Conservation (phyloP, 371 early-diverging fungal genomes). For the Coemansia sp. region DNA sequence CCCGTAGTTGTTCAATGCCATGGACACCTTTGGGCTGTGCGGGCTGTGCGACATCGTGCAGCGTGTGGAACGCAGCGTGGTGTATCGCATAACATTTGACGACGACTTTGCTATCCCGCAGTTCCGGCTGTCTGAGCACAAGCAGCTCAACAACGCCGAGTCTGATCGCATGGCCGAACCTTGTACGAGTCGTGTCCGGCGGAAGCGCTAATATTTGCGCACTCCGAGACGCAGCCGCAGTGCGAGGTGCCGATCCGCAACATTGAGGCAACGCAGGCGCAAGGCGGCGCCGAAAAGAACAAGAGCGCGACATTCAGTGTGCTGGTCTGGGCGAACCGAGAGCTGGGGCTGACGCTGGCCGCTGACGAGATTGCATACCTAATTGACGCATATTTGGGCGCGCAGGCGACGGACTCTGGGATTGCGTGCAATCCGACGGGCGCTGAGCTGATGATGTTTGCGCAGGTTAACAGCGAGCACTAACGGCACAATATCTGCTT, state of each 20-base stretch:
- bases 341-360: conserved; percentile 90
- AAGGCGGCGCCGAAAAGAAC: not conserved
- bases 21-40: conserved; percentile 90
- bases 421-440: conserved; percentile 90
- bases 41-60: conserved; percentile 70
- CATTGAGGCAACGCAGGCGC: conserved; percentile 55
- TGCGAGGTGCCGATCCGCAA: conserved; percentile 79
- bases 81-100: conserved; percentile 56
- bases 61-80: no score
- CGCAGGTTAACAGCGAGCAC: conserved; percentile 98
- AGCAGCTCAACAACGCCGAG: conserved; percentile 59
- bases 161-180: conserved; percentile 95
- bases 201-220: conserved; percentile 69
- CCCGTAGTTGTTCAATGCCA: conserved; percentile 98
- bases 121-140: conserved; percentile 25
- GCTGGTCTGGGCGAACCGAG: conserved; percentile 76
- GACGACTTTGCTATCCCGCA: conserved; percentile 12
- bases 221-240: conserved; percentile 70
- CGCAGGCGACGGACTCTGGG: conserved; percentile 24
- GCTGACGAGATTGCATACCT: conserved; percentile 94
- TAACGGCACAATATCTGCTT: conserved; percentile 97
- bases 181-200: conserved; percentile 61
- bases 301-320: conserved; percentile 51
- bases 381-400: conserved; percentile 77
- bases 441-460: conserved; percentile 98